phyloP scores from a whole-genome alignment of 148 eudicot species.

The Arbutus unedo region DNA sequence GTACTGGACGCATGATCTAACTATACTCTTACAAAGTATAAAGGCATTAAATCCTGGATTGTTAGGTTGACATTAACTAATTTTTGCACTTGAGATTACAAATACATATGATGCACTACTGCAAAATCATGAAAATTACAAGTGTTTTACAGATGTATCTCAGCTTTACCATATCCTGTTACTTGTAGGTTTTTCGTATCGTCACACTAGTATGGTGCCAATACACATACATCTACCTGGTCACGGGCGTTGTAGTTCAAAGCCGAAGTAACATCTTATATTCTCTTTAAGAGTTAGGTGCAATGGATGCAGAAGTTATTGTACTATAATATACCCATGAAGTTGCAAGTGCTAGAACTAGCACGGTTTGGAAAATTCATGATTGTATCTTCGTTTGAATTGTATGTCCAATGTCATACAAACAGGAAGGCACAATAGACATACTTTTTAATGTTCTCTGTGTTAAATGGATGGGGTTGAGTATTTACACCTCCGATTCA shows the following conservation, averaged over 20 bases:
- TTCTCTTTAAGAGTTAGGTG: neutral
- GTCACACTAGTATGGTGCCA: neutral
- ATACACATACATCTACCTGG: neutral
- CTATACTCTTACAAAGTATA: too few relatives aligned
- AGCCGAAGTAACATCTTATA: neutral
- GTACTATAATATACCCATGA: too few relatives aligned
- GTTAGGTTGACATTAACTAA: neutral
- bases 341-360: too few relatives aligned
- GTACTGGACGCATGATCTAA: neutral
- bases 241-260: neutral
- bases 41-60: neutral
- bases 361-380: neutral
- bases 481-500: neutral
- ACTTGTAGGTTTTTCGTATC: neutral
- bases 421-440: too few relatives aligned
- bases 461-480: too few relatives aligned
- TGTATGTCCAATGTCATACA: neutral
- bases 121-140: neutral
- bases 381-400: neutral
- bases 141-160: neutral
- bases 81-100: neutral
- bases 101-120: neutral
- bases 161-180: neutral
- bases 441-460: too few relatives aligned
- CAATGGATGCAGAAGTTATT: neutral